Evolutionary conservation across 768 basidiomycete species (phyloP).

Genomic region (Filobasidium wieringae): DNA sequence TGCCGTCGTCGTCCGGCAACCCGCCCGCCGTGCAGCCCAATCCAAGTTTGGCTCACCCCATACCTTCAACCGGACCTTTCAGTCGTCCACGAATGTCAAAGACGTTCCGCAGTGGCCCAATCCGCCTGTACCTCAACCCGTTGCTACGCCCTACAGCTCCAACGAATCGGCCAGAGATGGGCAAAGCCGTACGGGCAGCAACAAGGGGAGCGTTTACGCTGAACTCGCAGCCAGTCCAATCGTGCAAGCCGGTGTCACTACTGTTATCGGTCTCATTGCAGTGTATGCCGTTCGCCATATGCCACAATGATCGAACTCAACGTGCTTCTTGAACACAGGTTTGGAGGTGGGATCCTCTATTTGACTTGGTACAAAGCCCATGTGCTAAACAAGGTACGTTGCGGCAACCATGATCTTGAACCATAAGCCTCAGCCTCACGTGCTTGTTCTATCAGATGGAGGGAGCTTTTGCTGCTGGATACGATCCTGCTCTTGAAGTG

Average conservation of each 20-base stretch:
- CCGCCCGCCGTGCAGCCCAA: too few species aligned
- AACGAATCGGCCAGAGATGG: neutral
- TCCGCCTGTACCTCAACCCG: constrained; percentile 30
- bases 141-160: constrained; percentile 21
- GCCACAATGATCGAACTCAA: neutral
- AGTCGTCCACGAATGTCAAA: too few species aligned
- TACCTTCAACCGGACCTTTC: too few species aligned
- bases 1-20: too few species aligned
- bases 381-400: constrained; percentile 61
- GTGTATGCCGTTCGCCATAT: constrained; percentile 21
- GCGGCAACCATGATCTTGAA: constrained; percentile 1
- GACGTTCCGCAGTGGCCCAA: constrained; percentile 32
- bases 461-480: constrained; percentile 63
- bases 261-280: constrained; percentile 32
- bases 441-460: constrained; percentile 50
- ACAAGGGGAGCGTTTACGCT: constrained; percentile 18
- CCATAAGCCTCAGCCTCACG: neutral
- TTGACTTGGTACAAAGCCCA: constrained; percentile 69
- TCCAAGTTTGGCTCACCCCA: too few species aligned
- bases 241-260: constrained; percentile 35
- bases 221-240: constrained; percentile 25
- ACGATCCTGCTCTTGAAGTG: constrained; percentile 69
- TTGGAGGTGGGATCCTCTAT: constrained; percentile 61
- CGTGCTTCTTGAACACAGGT: constrained; percentile 22
- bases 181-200: neutral